Percentiles rank a stretch among this genome's conserved stretches.
Evolutionary conservation across 2,329 filamentous ascomycete species (phyloP).

Genomic region (Aspergillus felis): DNA sequence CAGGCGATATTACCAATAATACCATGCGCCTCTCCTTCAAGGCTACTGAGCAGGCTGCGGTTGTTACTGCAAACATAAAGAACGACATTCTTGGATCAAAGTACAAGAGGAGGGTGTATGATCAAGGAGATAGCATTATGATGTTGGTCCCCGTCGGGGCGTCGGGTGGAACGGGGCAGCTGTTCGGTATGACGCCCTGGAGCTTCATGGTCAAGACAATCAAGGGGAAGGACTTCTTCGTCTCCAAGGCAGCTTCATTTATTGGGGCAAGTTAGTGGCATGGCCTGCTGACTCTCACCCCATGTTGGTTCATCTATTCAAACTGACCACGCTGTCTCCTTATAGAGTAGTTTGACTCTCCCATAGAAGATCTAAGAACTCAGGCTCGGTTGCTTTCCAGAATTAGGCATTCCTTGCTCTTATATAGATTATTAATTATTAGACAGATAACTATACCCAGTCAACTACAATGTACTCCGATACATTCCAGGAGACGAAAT

Average conservation of each 20-base stretch:
- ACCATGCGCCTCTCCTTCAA: conserved; percentile 25
- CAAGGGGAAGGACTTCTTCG: conserved; percentile 43
- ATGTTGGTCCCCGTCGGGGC: conserved; percentile 30
- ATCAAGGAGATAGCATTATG: conserved; percentile 20
- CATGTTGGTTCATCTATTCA: too few species aligned
- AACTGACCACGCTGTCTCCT: too few species aligned
- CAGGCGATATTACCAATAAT: conserved; percentile 29
- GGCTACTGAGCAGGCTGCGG: conserved; percentile 21
- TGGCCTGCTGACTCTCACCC: too few species aligned
- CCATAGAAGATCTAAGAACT: too few species aligned
- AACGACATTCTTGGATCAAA: conserved; percentile 18
- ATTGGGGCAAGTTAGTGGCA: not conserved
- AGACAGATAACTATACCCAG: too few species aligned
- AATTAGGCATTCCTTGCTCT: too few species aligned
- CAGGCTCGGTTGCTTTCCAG: too few species aligned
- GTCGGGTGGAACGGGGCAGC: conserved; percentile 25
- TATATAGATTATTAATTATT: too few species aligned
- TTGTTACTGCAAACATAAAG: conserved; percentile 26
- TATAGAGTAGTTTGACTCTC: too few species aligned
- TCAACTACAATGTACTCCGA: too few species aligned
- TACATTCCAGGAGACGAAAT: too few species aligned
- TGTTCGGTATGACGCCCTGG: conserved; percentile 35
- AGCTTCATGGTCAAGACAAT: conserved; percentile 41
- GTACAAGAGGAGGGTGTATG: conserved; percentile 16
- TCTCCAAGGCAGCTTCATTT: conserved; percentile 20